A percentile compares a stretch with the other conserved stretches of the same genome.
phyloP scores from a whole-genome alignment of 306 rosid species.

The Lathyrus sativus region DNA sequence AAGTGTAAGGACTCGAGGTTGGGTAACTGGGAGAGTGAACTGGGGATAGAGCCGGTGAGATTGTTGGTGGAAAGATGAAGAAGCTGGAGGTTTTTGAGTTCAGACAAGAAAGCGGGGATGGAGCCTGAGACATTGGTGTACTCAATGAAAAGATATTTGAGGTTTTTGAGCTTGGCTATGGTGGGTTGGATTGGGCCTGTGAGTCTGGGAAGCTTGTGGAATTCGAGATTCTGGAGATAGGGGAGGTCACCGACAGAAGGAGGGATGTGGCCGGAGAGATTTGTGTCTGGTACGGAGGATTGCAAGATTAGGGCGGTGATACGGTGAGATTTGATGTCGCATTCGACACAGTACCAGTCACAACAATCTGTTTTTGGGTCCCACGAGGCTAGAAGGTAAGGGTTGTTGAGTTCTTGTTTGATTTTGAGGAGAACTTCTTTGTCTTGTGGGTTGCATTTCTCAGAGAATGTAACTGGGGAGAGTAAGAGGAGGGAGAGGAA shows the following conservation, averaged over 20 bases:
- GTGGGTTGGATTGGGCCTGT: slow-evolving; percentile 58
- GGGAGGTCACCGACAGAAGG: slow-evolving; percentile 72
- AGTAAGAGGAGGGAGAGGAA: slow-evolving; percentile 27
- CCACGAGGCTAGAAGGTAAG: slow-evolving; percentile 68
- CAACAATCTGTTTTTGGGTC: slow-evolving; percentile 64
- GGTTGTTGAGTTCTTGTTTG: slow-evolving; percentile 67
- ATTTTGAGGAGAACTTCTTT: slow-evolving; percentile 68
- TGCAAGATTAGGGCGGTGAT: slow-evolving; percentile 55
- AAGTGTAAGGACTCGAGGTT: slow-evolving; percentile 32
- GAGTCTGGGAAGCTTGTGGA: slow-evolving; percentile 61
- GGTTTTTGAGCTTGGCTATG: slow-evolving; percentile 58
- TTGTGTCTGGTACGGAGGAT: slow-evolving; percentile 35
- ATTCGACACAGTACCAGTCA: slow-evolving; percentile 59
- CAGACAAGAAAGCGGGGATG: slow-evolving; percentile 60
- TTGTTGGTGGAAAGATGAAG: slow-evolving; percentile 59
- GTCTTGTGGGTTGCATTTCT: slow-evolving; percentile 67
- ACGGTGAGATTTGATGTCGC: slow-evolving; percentile 62
- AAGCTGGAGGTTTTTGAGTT: slow-evolving; percentile 49
- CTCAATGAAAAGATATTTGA: slow-evolving; percentile 47
- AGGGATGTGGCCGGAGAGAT: slow-evolving; percentile 59
- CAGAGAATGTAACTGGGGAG: slow-evolving; percentile 42
- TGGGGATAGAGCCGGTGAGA: slow-evolving; percentile 58
- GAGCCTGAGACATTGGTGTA: slow-evolving; percentile 65
- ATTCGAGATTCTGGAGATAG: slow-evolving; percentile 46
- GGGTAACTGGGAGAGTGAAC: slow-evolving; percentile 58